Conservation (phyloP, 106 monocot genomes). For the Vanilla planifolia region DNA sequence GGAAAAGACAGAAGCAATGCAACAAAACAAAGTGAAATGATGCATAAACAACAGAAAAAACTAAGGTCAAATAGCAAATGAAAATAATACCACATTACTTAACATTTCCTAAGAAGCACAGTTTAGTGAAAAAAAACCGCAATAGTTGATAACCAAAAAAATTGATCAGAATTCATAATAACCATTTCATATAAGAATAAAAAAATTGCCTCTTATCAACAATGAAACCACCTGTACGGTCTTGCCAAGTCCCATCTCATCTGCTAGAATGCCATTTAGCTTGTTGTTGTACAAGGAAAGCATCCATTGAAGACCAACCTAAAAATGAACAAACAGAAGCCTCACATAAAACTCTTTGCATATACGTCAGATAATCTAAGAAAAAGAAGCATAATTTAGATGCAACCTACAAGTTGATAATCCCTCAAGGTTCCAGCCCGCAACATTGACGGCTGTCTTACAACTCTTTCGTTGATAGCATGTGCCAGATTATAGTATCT, state of each 20-base stretch:
- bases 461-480: slow-evolving; percentile 86
- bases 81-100: slow-evolving; percentile 3
- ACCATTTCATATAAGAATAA: background rate
- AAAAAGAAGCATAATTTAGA: slow-evolving; percentile 4
- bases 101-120: too few relatives aligned
- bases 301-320: slow-evolving; percentile 99
- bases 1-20: background rate
- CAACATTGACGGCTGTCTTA: slow-evolving; percentile 87
- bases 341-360: background rate
- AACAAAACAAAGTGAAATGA: slow-evolving; percentile 1
- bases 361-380: background rate
- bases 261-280: slow-evolving; percentile 97
- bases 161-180: background rate
- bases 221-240: slow-evolving; percentile 88
- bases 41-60: background rate
- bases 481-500: slow-evolving; percentile 98
- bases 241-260: slow-evolving; percentile 99
- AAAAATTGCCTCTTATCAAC: too few relatives aligned
- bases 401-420: slow-evolving; percentile 77
- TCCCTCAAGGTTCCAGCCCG: slow-evolving; percentile 88
- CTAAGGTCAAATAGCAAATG: background rate
- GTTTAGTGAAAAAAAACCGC: too few relatives aligned
- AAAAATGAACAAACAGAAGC: slow-evolving; percentile 10
- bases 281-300: slow-evolving; percentile 99
- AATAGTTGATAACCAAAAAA: background rate